A percentile compares a stretch with the other conserved stretches of the same genome.
phyloP scores from a whole-genome alignment of 306 rosid species.

The Notholithocarpus densiflorus region DNA sequence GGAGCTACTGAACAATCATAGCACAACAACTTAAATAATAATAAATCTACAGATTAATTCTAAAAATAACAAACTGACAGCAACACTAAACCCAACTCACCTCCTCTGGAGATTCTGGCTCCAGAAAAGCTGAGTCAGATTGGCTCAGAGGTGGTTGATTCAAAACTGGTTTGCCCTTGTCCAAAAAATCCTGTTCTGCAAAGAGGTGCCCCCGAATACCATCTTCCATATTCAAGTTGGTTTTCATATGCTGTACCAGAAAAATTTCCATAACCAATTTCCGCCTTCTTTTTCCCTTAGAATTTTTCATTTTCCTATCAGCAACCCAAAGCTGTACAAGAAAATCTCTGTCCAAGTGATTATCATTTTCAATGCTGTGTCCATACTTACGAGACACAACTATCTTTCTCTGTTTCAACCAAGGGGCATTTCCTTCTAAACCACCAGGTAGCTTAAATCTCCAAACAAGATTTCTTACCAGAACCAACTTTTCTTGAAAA shows the following conservation, averaged over 20 bases:
- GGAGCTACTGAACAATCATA: neutral
- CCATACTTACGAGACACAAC: constrained; percentile 40
- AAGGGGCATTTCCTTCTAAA: neutral
- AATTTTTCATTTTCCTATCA: constrained; percentile 37
- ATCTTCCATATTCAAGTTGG: constrained; percentile 21
- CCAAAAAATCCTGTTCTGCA: constrained; percentile 18
- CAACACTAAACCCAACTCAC: constrained; percentile 18
- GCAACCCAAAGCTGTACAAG: constrained; percentile 59
- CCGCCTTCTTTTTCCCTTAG: constrained; percentile 20
- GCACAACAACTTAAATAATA: neutral
- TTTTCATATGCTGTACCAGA: constrained; percentile 3
- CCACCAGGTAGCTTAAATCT: neutral
- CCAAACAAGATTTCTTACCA: constrained; percentile 1
- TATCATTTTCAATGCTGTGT: constrained; percentile 13
- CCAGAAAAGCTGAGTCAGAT: constrained; percentile 41
- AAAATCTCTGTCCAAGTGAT: constrained; percentile 48
- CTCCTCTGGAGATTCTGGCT: constrained; percentile 64
- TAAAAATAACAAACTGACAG: neutral
- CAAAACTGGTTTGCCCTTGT: constrained; percentile 14
- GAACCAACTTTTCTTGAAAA: constrained; percentile 6
- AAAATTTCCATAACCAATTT: constrained; percentile 9
- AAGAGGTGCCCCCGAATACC: constrained; percentile 33
- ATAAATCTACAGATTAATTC: neutral
- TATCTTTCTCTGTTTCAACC: constrained; percentile 3
- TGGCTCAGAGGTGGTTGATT: constrained; percentile 78